Base-by-base conservation (phyloP, 805 yeast species). In the Cyberlindnera saturnus region DNA sequence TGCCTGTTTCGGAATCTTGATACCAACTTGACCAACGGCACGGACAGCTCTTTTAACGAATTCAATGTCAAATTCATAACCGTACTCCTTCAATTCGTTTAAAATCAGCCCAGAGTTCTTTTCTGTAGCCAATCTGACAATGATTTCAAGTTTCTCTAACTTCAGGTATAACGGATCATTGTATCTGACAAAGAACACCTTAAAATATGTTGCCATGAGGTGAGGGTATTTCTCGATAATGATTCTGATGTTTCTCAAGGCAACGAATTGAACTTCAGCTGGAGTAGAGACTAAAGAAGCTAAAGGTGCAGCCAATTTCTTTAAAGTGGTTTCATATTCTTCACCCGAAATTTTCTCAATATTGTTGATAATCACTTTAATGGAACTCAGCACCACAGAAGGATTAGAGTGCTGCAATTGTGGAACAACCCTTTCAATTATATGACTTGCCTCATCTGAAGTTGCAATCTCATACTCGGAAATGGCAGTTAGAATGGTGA, bases 381-480 rank as follows among this genome's bases (percentile, higher is more conserved):
- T 79, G 1, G 96, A 77, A 23, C 87, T 77, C 51, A 91, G 68
- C 3, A 93, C 97, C 17, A 93, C 98, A 4, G 96, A 86, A 0
- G 99, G 96, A 61, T 91, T 91, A 19, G 86, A 97, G 62, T 91
- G 99, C 67, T 91, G 99, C 57, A 91, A 75, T 66, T 93, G 98
- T 13, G 99, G 98, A 9, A 86, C 77, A 9, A 88, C 89, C 49
- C 96, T 74, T 56, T 91, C 97, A 48, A 91, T 76, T 42, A 91
- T 86, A 57, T 86, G 89, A 47, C 75, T 79, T 2, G 95, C 89
- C 59, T 90, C 96, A 14, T 73, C 68, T 3, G 67, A 60, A 37
- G 72, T 76, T 2, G 60, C 55, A 0, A 95, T 71, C 5, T 69
- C 59, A 61, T 82, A 91, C 37, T 83, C 90, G 6, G 88, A 74